Evolutionary conservation across 176 grass and related monocot species (phyloP).

Genomic region (Ampelocalamus luodianensis): DNA sequence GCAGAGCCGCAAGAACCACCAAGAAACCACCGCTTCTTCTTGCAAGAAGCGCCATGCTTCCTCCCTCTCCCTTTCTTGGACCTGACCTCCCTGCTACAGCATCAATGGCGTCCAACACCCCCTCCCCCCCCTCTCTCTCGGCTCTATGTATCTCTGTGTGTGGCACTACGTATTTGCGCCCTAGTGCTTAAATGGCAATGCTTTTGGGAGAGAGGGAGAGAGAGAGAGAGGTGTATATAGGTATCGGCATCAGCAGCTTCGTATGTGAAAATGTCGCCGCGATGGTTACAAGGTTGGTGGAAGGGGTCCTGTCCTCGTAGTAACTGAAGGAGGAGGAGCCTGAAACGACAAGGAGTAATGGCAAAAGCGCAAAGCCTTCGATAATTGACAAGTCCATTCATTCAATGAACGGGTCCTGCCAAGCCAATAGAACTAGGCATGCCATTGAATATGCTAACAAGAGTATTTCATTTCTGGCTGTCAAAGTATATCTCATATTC

Average conservation of each 20-base stretch:
- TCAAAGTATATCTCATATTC: background rate
- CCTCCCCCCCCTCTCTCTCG: background rate
- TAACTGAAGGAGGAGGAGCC: conserved; percentile 20
- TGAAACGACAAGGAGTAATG: background rate
- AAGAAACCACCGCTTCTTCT: background rate
- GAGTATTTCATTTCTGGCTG: background rate
- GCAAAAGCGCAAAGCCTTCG: background rate
- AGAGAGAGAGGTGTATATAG: background rate
- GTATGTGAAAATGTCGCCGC: background rate
- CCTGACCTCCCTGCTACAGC: background rate
- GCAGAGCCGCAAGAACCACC: conserved; percentile 19
- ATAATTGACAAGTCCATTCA: conserved; percentile 5
- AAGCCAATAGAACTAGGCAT: background rate
- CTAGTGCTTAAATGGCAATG: conserved; percentile 4
- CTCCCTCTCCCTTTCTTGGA: background rate
- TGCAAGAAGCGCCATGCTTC: background rate
- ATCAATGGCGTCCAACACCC: conserved; percentile 29
- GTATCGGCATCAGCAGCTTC: background rate
- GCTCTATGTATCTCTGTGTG: background rate
- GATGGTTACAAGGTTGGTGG: conserved; percentile 52
- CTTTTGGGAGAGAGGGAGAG: background rate
- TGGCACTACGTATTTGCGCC: background rate
- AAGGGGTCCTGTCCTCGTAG: background rate
- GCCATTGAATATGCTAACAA: background rate
- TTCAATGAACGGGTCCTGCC: conserved; percentile 10